Conservation (phyloP, 345 rosid genomes). For the Cardamine occulta region DNA sequence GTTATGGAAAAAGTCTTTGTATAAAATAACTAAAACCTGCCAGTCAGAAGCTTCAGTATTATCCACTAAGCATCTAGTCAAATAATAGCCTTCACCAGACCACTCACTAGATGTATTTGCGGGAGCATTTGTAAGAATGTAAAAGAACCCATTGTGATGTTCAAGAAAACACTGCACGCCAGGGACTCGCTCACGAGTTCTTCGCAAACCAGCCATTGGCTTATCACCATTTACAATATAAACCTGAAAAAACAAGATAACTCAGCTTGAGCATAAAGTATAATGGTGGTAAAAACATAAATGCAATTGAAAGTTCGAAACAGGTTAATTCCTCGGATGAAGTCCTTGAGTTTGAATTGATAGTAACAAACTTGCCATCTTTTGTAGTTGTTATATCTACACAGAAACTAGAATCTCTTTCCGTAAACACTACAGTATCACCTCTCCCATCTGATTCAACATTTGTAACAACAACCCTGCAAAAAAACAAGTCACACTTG, state of each 20-base stretch:
- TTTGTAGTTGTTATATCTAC: constrained; percentile 90
- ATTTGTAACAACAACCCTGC: constrained; percentile 72
- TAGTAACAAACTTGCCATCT: constrained; percentile 94
- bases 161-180: constrained; percentile 77
- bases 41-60: constrained; percentile 54
- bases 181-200: constrained; percentile 60
- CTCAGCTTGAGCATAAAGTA: constrained; percentile 20
- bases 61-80: constrained; percentile 59
- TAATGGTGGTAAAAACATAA: background rate
- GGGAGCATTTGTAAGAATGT: constrained; percentile 77
- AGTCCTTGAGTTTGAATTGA: constrained; percentile 94
- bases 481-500: constrained; percentile 26
- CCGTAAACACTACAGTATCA: constrained; percentile 55
- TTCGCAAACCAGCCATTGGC: constrained; percentile 59
- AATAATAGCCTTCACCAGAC: constrained; percentile 58
- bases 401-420: constrained; percentile 73
- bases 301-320: constrained; percentile 31
- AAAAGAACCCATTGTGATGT: constrained; percentile 74
- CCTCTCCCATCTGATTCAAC: constrained; percentile 50
- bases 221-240: constrained; percentile 62
- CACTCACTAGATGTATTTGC: constrained; percentile 45
- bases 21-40: constrained; percentile 54
- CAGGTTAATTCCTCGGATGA: constrained; percentile 80
- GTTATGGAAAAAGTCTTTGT: background rate
- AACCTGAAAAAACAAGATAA: constrained; percentile 55